Evolutionary conservation across 805 yeast species (phyloP).

Genomic region (Candida argentea): DNA sequence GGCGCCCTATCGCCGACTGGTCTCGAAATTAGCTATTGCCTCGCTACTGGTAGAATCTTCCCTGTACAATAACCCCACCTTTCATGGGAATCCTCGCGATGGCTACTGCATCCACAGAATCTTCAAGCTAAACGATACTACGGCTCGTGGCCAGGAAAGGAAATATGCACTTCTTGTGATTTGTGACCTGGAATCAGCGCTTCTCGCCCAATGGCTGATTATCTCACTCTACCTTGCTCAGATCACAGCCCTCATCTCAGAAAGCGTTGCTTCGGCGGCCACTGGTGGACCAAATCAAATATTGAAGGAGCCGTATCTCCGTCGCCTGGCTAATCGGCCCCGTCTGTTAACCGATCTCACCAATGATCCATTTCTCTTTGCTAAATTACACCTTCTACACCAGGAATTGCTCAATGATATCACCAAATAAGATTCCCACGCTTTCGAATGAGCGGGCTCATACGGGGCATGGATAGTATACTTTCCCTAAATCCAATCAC

Average conservation of each 20-base stretch:
- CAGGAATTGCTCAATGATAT: constrained; percentile 36
- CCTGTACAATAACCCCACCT: constrained; percentile 49
- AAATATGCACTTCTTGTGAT: constrained; percentile 53
- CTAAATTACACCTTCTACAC: constrained; percentile 58
- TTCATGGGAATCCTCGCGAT: constrained; percentile 50
- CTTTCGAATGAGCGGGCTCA: too few species aligned
- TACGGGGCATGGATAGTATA: background rate
- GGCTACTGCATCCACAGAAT: constrained; percentile 53
- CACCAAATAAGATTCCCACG: constrained; percentile 2
- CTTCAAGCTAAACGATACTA: constrained; percentile 52
- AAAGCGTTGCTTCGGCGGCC: constrained; percentile 3
- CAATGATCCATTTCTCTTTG: constrained; percentile 42
- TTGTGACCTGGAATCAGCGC: constrained; percentile 40
- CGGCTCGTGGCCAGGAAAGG: constrained; percentile 68
- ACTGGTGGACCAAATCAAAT: constrained; percentile 2
- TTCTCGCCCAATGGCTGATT: constrained; percentile 47
- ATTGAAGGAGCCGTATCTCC: constrained; percentile 43
- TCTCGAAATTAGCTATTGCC: constrained; percentile 53
- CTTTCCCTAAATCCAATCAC: background rate
- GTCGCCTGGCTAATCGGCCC: constrained; percentile 49
- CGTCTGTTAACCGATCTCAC: constrained; percentile 45
- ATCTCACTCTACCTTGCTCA: constrained; percentile 29
- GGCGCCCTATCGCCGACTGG: constrained; percentile 43
- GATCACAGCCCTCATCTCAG: constrained; percentile 9
- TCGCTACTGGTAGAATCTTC: constrained; percentile 60